Conservation (phyloP, 306 rosid genomes). For the Dryas alaskensis region DNA sequence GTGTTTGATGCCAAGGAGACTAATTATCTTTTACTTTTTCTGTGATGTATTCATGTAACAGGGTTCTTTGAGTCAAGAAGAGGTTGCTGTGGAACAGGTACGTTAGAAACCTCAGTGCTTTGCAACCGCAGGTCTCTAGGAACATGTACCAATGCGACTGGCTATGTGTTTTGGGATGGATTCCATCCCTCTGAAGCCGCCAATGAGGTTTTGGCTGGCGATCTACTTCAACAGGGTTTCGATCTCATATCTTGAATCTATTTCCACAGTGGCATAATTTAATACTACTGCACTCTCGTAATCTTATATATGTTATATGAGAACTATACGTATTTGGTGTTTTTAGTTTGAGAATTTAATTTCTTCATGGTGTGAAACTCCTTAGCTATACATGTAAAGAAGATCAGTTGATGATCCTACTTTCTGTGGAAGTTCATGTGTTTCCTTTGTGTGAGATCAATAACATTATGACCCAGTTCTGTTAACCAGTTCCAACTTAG, state of each 20-base stretch:
- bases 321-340: neutral
- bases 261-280: neutral
- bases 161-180: constrained; percentile 64
- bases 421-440: neutral
- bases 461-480: neutral
- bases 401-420: neutral
- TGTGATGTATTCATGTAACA: constrained; percentile 16
- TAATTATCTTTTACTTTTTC: neutral
- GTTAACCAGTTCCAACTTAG: neutral
- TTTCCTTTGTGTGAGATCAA: constrained; percentile 5
- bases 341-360: neutral
- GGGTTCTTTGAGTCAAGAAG: constrained; percentile 54
- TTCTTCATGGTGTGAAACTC: constrained; percentile 3
- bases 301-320: neutral
- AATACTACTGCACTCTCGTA: neutral
- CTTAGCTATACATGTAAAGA: neutral
- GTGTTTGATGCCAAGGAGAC: neutral
- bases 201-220: constrained; percentile 48
- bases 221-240: constrained; percentile 48
- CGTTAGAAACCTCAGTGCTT: constrained; percentile 52
- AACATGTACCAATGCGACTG: constrained; percentile 54
- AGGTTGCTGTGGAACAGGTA: constrained; percentile 72
- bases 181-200: constrained; percentile 66
- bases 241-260: constrained; percentile 36
- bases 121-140: constrained; percentile 51